Evolutionary conservation across 176 grass and related monocot species (phyloP), one percentile per base, ranked within the genome.

Genomic region (Lolium rigidum): DNA sequence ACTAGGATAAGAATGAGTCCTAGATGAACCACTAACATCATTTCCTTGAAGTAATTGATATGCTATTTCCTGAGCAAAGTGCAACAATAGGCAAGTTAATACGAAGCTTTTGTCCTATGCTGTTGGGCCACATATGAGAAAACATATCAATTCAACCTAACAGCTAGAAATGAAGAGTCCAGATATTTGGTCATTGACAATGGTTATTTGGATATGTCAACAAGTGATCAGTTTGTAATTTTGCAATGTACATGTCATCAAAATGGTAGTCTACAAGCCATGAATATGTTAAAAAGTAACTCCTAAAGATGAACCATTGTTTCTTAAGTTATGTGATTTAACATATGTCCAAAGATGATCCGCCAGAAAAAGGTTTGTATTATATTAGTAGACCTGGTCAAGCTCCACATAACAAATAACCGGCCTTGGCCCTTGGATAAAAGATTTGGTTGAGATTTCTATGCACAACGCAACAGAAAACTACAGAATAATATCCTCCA

Each of bases 1-100:
- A 67, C 83, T 87, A 67, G 88, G 54, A 92, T 67, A 38, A 24
- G 76, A 81, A 65, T 73, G 81, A 80, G 55, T 78, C 90, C 72
- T 82, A 51, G 76, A 86, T 21, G 63, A 67, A 70, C 82, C 58
- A 65, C 65, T 68, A 31, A 31, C 76, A 75, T 65, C 17, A 82
- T 88, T 91, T 90, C 87, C 89, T 92, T 92, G 89, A 50, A 98
- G 86, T 31, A 90, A 82, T 50, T 93, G 85, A 79, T 90, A 91
- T 69, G 90, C 69, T 74, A 92, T 89, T 92, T 97, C 94, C 94
- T 97, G 88, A 78, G 67, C 6, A 82, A 5, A 49, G 69, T 77
- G 70, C 15, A 67, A 22, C 20, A 83, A 75, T 49, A 81, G 14
- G 28, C 26, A 77, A 70, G 31, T 26, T 48, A 91, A 64, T 76